Evolutionary conservation across 805 yeast genomes (phyloP), one percentile per base, ranked within the genome.

Genomic region (Ogataea thermomethanolica): DNA sequence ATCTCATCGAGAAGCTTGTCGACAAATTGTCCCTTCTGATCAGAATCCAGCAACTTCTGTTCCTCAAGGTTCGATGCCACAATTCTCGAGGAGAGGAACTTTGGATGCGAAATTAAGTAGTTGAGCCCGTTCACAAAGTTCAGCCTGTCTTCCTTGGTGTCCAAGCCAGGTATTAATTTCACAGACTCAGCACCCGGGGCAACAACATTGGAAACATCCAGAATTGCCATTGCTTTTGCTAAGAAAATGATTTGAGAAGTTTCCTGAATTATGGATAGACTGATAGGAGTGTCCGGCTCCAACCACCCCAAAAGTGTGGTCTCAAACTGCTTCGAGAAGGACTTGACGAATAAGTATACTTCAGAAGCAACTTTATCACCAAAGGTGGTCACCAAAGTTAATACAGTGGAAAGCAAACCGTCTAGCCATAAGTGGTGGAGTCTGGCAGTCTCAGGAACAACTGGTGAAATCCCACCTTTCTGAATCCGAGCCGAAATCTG

Each of bases 391-490:
- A 87, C 55, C 11, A 86, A 61, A 1, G 76, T 66, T 35, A 86
- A 63, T 14, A 84, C 64, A 5, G 86, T 75, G 0, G 93, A 80
- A 23, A 90, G 66, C 12, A 90, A 62, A 1, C 96, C 95, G 53
- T 81, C 79, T n/a, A 79, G 74, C 97, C 97, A 90, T n/a, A 85
- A 66, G 37, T 75, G 71, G 58, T 89, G 91, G 43, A 84, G 62
- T 32, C 50, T 50, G 1, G 57, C 41, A 34, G 75, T 73, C 0
- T 85, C 73, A 3, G 76, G 59, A 1, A 62, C 54, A 27, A 69
- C 70, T 2, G 84, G 73, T 10, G 70, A 65, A 2, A 86, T 61
- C 7, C 73, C 73, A 0, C 95, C 95, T 4, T 71, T 66, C 55
- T 82, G 87, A 29, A 90, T 76, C 2, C 70, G 69, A 20, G 70